Evolutionary conservation across 768 basidiomycete species (phyloP).

Genomic region (Udeniomyces megalosporus): DNA sequence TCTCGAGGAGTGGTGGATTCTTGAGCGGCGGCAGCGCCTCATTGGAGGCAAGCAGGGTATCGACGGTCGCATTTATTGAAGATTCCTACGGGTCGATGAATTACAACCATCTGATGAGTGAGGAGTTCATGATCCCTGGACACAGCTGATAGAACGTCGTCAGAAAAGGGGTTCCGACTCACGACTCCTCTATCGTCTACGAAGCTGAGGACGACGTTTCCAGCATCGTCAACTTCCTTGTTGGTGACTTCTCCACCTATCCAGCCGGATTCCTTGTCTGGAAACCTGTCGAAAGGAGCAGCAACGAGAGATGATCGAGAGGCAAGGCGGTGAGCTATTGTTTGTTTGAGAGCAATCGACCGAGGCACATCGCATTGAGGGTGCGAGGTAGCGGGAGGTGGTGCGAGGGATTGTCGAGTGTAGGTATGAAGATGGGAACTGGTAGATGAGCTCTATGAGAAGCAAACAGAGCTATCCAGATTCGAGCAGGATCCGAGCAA

Average conservation of each 20-base stretch:
- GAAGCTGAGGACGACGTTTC: slow-evolving; percentile 57
- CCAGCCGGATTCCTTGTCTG: slow-evolving; percentile 90
- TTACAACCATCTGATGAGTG: background rate
- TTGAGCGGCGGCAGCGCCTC: slow-evolving; percentile 73
- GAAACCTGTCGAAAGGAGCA: slow-evolving; percentile 37
- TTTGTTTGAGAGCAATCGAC: background rate
- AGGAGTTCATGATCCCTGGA: background rate
- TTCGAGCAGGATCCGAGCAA: too few species aligned
- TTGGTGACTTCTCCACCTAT: slow-evolving; percentile 68
- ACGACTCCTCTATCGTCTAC: slow-evolving; percentile 62
- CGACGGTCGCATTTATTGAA: slow-evolving; percentile 56
- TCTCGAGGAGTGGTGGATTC: slow-evolving; percentile 90
- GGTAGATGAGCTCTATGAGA: too few species aligned
- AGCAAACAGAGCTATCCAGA: too few species aligned
- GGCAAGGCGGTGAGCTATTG: background rate
- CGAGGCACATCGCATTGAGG: background rate
- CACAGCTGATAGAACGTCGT: background rate
- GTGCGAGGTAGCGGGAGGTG: background rate
- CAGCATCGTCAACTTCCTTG: slow-evolving; percentile 46
- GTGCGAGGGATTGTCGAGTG: background rate
- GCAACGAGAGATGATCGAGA: too few species aligned
- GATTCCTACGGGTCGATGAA: slow-evolving; percentile 44
- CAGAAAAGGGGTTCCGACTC: too few species aligned
- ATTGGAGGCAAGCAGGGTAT: slow-evolving; percentile 22
- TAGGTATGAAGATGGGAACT: too few species aligned